Percentiles rank a stretch among this genome's conserved stretches.
These are phyloP conservation scores for Puccinia polysora DNA, from an alignment of 1,284 basidiomycete genomes.

Conservation along the genomic window DNA sequence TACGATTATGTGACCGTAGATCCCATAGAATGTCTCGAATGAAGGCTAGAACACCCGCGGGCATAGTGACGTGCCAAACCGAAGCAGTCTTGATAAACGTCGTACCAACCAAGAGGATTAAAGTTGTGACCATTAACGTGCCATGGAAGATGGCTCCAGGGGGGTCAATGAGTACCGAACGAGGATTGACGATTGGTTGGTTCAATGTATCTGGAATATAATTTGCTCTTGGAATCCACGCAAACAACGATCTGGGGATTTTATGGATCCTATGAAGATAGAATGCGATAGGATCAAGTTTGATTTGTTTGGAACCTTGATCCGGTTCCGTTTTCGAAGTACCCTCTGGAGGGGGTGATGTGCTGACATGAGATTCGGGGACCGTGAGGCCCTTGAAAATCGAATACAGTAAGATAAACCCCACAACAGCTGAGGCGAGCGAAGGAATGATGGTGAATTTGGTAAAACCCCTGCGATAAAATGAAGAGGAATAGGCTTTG, in stretches of 20 bases:
- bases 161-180: constrained; percentile 55
- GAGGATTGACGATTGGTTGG: constrained; percentile 24
- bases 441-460: constrained; percentile 42
- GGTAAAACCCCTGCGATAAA: constrained; percentile 30
- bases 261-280: not conserved
- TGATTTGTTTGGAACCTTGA: not conserved
- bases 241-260: not conserved
- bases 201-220: constrained; percentile 38
- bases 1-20: constrained; percentile 1
- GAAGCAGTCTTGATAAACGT: constrained; percentile 56
- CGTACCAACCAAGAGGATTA: constrained; percentile 61
- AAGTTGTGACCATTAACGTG: constrained; percentile 58
- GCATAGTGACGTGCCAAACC: constrained; percentile 70
- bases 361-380: constrained; percentile 12
- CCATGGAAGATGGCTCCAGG: constrained; percentile 58
- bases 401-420: constrained; percentile 29
- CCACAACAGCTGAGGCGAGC: constrained; percentile 17
- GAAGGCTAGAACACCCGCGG: constrained; percentile 72
- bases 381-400: constrained; percentile 18
- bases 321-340: not conserved
- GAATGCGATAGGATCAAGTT: not conserved
- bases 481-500: no score
- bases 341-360: constrained; percentile 7
- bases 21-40: constrained; percentile 59
- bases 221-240: constrained; percentile 25